A percentile compares a stretch with the other conserved stretches of the same genome.
Conservation (phyloP, 2,329 filamentous ascomycete species). For the Sarocladiaceae sp. region DNA sequence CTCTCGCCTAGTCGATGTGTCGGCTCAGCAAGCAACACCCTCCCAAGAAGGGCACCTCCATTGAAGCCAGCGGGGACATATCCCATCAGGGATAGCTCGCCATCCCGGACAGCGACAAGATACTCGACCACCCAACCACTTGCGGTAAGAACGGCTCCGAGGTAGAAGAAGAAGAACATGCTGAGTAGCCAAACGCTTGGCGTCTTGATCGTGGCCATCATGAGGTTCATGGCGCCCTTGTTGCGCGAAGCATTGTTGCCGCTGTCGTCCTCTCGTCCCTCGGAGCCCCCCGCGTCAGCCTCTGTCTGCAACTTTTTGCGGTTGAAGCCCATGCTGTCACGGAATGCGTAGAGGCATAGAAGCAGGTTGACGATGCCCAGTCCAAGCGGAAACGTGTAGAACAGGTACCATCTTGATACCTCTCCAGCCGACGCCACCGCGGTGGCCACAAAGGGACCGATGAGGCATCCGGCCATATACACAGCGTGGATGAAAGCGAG, state of each 20-base stretch:
- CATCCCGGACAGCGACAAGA: conserved; percentile 52
- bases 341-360: conserved; percentile 41
- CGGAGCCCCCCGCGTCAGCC: background rate
- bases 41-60: conserved; percentile 50
- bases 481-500: conserved; percentile 59
- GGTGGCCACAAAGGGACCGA: conserved; percentile 49
- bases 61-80: conserved; percentile 57
- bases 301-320: conserved; percentile 10
- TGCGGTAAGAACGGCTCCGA: conserved; percentile 50
- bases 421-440: conserved; percentile 35
- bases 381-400: conserved; percentile 49
- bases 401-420: conserved; percentile 42
- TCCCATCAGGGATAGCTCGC: conserved; percentile 49
- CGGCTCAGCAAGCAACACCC: conserved; percentile 51
- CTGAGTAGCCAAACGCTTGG: conserved; percentile 52
- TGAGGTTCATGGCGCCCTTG: conserved; percentile 32
- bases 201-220: conserved; percentile 36
- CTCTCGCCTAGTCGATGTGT: conserved; percentile 53
- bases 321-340: conserved; percentile 34
- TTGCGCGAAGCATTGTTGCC: conserved; percentile 9
- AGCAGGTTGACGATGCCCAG: conserved; percentile 44
- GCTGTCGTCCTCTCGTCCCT: background rate
- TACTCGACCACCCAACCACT: conserved; percentile 61
- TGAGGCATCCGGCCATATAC: conserved; percentile 51
- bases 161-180: conserved; percentile 58